Percentiles rank a stretch among this genome's conserved stretches.
Evolutionary conservation across 805 yeast genomes (phyloP).

Genomic region (Pichia exigua): DNA sequence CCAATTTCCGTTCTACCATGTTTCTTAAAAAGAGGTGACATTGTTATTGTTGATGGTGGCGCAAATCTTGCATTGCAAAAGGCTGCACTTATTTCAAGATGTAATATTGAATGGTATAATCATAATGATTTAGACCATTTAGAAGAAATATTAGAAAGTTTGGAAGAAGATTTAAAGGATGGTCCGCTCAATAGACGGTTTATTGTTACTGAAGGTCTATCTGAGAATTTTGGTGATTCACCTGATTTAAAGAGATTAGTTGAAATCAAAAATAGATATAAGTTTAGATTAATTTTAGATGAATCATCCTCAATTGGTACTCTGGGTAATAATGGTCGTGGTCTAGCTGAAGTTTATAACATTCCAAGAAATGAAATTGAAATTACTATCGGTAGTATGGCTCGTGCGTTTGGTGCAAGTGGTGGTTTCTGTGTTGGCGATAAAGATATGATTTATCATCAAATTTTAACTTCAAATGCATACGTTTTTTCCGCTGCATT

Average conservation of each 20-base stretch:
- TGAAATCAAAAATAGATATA: constrained; percentile 70
- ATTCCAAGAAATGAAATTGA: constrained; percentile 69
- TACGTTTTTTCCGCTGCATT: constrained; percentile 91
- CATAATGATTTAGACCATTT: constrained; percentile 86
- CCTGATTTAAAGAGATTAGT: constrained; percentile 62
- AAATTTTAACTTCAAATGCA: constrained; percentile 81
- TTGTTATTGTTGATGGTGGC: constrained; percentile 79
- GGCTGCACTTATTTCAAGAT: constrained; percentile 79
- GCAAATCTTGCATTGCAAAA: constrained; percentile 74
- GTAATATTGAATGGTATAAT: constrained; percentile 73
- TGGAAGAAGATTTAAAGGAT: constrained; percentile 50
- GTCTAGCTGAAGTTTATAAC: constrained; percentile 66
- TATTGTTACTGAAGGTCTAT: constrained; percentile 86
- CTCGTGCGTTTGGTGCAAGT: constrained; percentile 69
- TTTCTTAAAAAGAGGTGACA: constrained; percentile 91
- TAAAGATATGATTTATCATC: constrained; percentile 78
- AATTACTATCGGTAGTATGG: constrained; percentile 81
- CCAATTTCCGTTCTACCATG: constrained; percentile 87
- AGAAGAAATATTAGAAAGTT: constrained; percentile 56
- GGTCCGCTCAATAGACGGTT: constrained; percentile 86
- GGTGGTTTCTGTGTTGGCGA: constrained; percentile 95
- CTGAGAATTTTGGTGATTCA: constrained; percentile 72
- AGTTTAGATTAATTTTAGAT: constrained; percentile 80
- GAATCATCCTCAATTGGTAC: constrained; percentile 85
- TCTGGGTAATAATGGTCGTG: constrained; percentile 78